Conservation (phyloP, 495 filamentous ascomycete species). For the Penicillium cinerascens region DNA sequence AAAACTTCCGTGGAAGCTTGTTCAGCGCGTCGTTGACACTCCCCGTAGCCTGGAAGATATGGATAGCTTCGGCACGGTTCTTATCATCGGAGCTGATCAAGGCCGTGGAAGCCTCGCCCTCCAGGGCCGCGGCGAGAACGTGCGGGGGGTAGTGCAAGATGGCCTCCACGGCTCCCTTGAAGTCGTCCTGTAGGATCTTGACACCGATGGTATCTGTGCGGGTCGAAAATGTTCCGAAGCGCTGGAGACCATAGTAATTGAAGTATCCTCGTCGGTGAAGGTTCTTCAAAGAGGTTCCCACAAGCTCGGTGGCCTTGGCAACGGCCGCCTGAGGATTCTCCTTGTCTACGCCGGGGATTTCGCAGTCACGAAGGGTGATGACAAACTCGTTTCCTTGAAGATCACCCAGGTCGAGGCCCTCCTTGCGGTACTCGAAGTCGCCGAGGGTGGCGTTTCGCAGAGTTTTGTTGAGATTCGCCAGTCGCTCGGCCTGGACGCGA, state of each 20-base stretch:
- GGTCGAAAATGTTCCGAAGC: slow-evolving; percentile 81
- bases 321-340: slow-evolving; percentile 33
- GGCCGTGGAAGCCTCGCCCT: slow-evolving; percentile 30
- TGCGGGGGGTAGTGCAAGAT: slow-evolving; percentile 64
- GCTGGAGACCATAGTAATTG: slow-evolving; percentile 94
- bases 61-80: slow-evolving; percentile 69
- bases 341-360: slow-evolving; percentile 52
- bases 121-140: slow-evolving; percentile 45
- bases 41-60: slow-evolving; percentile 61
- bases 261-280: slow-evolving; percentile 72
- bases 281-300: slow-evolving; percentile 52
- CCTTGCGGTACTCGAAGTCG: slow-evolving; percentile 66
- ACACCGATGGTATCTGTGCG: slow-evolving; percentile 79
- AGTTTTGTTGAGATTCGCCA: slow-evolving; percentile 59
- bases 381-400: slow-evolving; percentile 86
- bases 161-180: slow-evolving; percentile 68
- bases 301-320: slow-evolving; percentile 47
- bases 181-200: slow-evolving; percentile 77
- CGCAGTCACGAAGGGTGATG: slow-evolving; percentile 81
- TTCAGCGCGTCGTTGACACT: slow-evolving; percentile 55
- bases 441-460: slow-evolving; percentile 67
- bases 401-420: slow-evolving; percentile 75
- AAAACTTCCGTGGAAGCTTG: slow-evolving; percentile 74
- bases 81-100: slow-evolving; percentile 67
- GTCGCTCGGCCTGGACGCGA: slow-evolving; percentile 57